A percentile compares a stretch with the other conserved stretches of the same genome.
phyloP scores from a whole-genome alignment of 2,329 filamentous ascomycete genomes.

The Fusarium kyushuense region DNA sequence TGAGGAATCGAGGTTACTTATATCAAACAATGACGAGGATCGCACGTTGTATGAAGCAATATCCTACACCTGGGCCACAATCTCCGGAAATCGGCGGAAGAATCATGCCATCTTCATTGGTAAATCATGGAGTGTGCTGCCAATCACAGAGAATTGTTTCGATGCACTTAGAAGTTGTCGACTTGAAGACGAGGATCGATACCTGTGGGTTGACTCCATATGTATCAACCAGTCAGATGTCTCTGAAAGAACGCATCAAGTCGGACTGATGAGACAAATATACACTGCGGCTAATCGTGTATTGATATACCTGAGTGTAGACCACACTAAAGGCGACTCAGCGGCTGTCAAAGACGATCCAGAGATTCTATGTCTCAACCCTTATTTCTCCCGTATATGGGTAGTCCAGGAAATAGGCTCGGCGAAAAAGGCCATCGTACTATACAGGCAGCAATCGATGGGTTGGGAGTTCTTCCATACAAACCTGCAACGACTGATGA shows the following conservation, averaged over 20 bases:
- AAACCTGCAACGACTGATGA: accelerated
- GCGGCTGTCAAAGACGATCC: not conserved
- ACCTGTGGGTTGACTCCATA: constrained; percentile 2
- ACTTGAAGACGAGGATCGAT: not conserved
- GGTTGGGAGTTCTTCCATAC: not conserved
- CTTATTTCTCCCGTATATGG: constrained; percentile 11
- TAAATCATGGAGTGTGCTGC: not conserved
- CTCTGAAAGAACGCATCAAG: constrained; percentile 6
- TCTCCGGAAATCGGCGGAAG: not conserved
- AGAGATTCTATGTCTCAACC: not conserved
- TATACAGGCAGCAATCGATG: not conserved
- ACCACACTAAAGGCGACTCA: accelerated
- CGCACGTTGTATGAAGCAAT: not conserved
- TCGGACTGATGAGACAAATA: not conserved
- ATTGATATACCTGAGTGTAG: not conserved
- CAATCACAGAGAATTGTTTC: constrained; percentile 2
- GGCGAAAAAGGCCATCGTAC: accelerated
- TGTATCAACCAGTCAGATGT: constrained; percentile 5
- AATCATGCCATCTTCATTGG: not conserved
- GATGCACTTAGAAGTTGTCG: not conserved
- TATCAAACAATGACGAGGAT: accelerated
- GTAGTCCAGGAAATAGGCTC: not conserved
- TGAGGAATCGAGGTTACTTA: not conserved
- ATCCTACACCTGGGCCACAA: constrained; percentile 6
- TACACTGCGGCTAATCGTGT: not conserved